Conservation (phyloP, 495 filamentous ascomycete genomes). For the Trichoderma gamsii region DNA sequence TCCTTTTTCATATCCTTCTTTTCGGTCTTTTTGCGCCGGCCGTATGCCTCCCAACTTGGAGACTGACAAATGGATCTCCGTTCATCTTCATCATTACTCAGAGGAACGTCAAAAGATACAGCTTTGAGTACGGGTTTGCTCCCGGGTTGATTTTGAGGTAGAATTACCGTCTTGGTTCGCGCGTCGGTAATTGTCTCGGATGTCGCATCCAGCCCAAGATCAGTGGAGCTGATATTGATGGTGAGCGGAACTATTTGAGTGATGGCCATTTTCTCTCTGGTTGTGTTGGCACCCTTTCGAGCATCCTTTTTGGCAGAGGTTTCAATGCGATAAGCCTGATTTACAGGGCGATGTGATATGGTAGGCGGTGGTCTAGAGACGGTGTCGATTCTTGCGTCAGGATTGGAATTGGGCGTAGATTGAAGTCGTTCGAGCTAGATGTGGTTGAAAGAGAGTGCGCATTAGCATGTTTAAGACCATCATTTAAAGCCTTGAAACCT, state of each 20-base stretch:
- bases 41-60: slow-evolving; percentile 49
- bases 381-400: not conserved
- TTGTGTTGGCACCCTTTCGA: not conserved
- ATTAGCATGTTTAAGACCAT: not conserved
- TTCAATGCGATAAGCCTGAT: not conserved
- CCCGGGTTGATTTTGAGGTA: not conserved
- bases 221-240: slow-evolving; percentile 1
- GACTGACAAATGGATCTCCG: slow-evolving; percentile 47
- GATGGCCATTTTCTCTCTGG: not conserved
- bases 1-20: slow-evolving; percentile 35
- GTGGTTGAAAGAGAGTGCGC: not conserved
- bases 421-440: slow-evolving; percentile 14
- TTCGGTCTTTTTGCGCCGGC: slow-evolving; percentile 40
- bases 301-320: not conserved
- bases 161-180: not conserved
- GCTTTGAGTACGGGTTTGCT: not conserved
- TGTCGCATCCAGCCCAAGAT: not conserved
- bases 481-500: not conserved
- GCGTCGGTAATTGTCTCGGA: not conserved
- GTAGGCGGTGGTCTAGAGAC: not conserved
- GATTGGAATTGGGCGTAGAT: not conserved
- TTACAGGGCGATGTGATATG: not conserved
- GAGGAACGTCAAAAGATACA: slow-evolving; percentile 3
- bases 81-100: slow-evolving; percentile 22
- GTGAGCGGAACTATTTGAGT: slow-evolving; percentile 1